Conservation (phyloP, 371 early-diverging fungal species). For the Rhizopus sp. region DNA sequence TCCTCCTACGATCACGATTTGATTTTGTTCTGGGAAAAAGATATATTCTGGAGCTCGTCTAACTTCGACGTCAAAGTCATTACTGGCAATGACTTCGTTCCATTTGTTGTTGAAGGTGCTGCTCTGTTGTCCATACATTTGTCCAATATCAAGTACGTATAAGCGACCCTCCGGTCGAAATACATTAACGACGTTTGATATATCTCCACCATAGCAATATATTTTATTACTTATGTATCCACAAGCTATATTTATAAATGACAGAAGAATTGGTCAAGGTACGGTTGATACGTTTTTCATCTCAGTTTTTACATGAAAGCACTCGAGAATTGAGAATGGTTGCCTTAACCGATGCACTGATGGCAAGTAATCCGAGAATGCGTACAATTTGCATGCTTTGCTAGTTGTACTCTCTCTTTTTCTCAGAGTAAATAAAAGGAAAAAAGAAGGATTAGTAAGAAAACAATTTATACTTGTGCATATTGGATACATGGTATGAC, state of each 20-base stretch:
- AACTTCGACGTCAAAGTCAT: background rate
- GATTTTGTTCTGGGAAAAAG: background rate
- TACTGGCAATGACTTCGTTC: background rate
- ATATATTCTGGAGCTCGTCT: conserved; percentile 2
- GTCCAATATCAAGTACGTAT: background rate
- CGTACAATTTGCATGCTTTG: background rate
- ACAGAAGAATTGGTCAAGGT: background rate
- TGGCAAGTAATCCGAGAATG: background rate
- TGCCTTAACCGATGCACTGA: background rate
- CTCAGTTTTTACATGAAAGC: conserved; percentile 3
- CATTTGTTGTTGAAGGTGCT: conserved; percentile 3
- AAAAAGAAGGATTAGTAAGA: background rate
- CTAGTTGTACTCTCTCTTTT: background rate
- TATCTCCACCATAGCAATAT: conserved; percentile 13
- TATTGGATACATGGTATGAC: background rate
- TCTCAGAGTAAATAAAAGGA: background rate
- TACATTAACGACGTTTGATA: background rate
- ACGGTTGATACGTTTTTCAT: background rate
- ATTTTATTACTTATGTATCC: conserved; percentile 8
- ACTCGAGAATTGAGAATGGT: background rate
- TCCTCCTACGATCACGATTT: conserved; percentile 6
- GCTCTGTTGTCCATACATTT: background rate
- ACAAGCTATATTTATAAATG: conserved; percentile 6
- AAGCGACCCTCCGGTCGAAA: background rate
- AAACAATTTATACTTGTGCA: background rate